These are phyloP conservation scores for Asterophora parasitica DNA, from an alignment of 768 basidiomycete genomes.

Conservation along the genomic window DNA sequence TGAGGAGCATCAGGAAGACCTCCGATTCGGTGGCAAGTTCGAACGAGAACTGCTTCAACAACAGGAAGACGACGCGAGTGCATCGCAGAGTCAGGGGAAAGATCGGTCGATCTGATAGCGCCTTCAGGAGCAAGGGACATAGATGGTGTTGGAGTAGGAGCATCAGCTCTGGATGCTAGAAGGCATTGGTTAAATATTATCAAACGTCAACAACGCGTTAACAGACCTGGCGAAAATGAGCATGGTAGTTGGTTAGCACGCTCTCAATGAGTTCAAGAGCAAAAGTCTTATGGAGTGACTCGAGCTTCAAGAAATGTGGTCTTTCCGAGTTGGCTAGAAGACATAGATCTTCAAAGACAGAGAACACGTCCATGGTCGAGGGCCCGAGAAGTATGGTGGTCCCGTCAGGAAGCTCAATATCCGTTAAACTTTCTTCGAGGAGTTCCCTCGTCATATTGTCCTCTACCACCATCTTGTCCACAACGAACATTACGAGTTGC, in stretches of 20 bases:
- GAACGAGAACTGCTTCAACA: slow-evolving; percentile 84
- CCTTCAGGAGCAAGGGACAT: slow-evolving; percentile 83
- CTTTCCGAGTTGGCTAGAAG: slow-evolving; percentile 79
- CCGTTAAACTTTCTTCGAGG: slow-evolving; percentile 27
- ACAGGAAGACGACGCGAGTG: slow-evolving; percentile 88
- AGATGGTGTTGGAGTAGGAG: slow-evolving; percentile 87
- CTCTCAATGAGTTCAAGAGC: slow-evolving; percentile 97
- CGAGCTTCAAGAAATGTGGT: slow-evolving; percentile 77
- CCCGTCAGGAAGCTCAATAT: slow-evolving; percentile 65
- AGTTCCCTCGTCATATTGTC: slow-evolving; percentile 49
- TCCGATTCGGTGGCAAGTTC: slow-evolving; percentile 82
- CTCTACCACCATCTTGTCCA: slow-evolving; percentile 88
- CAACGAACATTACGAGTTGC: slow-evolving; percentile 95
- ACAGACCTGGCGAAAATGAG: slow-evolving; percentile 74
- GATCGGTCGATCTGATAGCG: slow-evolving; percentile 72
- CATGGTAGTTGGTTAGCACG: slow-evolving; percentile 87
- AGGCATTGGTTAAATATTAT: slow-evolving; percentile 1
- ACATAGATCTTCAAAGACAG: slow-evolving; percentile 90
- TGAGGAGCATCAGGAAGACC: slow-evolving; percentile 75
- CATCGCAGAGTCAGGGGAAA: slow-evolving; percentile 90
- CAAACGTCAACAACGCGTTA: background rate
- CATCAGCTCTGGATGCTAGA: slow-evolving; percentile 75
- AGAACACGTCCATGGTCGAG: slow-evolving; percentile 79
- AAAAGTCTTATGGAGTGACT: slow-evolving; percentile 86
- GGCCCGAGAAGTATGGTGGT: slow-evolving; percentile 58